These are phyloP conservation scores for Ampelocalamus luodianensis DNA, from an alignment of 176 grass and related monocot genomes.

Conservation along the genomic window DNA sequence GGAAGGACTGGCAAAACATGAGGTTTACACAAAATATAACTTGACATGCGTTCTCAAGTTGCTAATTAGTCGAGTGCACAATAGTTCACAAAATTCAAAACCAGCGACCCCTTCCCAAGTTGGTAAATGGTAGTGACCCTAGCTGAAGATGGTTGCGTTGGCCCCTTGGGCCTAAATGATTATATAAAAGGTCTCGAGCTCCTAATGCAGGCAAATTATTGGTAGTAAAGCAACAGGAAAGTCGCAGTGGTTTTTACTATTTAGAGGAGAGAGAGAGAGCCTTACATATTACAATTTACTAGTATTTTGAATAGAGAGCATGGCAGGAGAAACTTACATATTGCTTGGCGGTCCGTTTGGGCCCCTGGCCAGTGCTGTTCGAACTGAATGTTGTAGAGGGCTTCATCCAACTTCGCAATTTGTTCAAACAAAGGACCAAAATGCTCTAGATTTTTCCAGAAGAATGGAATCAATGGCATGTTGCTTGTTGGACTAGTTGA, in stretches of 20 bases:
- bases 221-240: not conserved
- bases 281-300: not conserved
- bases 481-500: not conserved
- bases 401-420: slow-evolving; percentile 88
- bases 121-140: not conserved
- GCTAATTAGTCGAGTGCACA: slow-evolving; percentile 5
- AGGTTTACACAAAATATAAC: not conserved
- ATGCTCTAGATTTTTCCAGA: slow-evolving; percentile 68
- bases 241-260: not conserved
- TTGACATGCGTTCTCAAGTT: not conserved
- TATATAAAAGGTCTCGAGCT: slow-evolving; percentile 16
- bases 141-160: not conserved
- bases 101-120: not conserved
- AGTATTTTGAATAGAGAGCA: not conserved
- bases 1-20: not conserved
- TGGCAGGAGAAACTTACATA: slow-evolving; percentile 50
- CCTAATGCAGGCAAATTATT: not conserved
- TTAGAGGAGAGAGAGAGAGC: not conserved
- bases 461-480: not conserved
- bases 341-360: slow-evolving; percentile 93
- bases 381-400: slow-evolving; percentile 92
- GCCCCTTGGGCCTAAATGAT: not conserved
- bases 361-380: slow-evolving; percentile 95
- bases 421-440: slow-evolving; percentile 85
- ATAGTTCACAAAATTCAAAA: not conserved